Conservation (phyloP, 2,329 filamentous ascomycete genomes). For the Epichloe sp. region DNA sequence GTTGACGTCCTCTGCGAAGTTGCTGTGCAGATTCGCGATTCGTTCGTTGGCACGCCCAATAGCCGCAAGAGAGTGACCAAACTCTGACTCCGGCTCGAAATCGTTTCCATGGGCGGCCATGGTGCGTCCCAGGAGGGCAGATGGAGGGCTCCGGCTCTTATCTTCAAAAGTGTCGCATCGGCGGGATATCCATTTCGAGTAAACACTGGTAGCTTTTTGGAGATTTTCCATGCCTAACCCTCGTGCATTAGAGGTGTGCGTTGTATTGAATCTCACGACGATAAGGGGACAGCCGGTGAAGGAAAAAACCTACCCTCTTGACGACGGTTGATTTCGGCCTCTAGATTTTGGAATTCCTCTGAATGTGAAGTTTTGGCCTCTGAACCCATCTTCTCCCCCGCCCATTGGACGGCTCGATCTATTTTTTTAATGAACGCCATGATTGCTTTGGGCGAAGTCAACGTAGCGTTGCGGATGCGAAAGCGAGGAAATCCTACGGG, state of each 20-base stretch:
- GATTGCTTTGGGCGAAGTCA: slow-evolving; percentile 3
- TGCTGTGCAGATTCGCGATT: slow-evolving; percentile 73
- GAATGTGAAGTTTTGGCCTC: slow-evolving; percentile 78
- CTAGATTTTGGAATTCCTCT: slow-evolving; percentile 82
- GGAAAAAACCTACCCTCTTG: slow-evolving; percentile 55
- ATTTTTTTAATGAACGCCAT: slow-evolving; percentile 69
- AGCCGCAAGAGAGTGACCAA: slow-evolving; percentile 73
- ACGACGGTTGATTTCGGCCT: slow-evolving; percentile 79
- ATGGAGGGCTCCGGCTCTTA: slow-evolving; percentile 73
- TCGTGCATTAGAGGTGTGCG: background rate
- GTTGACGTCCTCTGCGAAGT: slow-evolving; percentile 64
- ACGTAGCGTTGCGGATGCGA: background rate
- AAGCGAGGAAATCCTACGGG: background rate
- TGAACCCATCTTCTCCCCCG: slow-evolving; percentile 87
- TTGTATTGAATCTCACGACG: background rate
- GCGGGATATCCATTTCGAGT: slow-evolving; percentile 78
- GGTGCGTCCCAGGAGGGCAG: slow-evolving; percentile 65
- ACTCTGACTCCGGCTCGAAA: slow-evolving; percentile 82
- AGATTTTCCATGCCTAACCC: slow-evolving; percentile 72
- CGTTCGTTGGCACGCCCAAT: slow-evolving; percentile 77
- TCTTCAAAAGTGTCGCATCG: slow-evolving; percentile 69
- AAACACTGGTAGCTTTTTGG: slow-evolving; percentile 71
- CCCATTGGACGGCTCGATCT: slow-evolving; percentile 95
- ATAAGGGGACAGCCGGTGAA: background rate
- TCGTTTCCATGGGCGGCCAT: slow-evolving; percentile 89